phyloP scores from a whole-genome alignment of 2,329 filamentous ascomycete genomes.

The Mollisiaceae sp. region DNA sequence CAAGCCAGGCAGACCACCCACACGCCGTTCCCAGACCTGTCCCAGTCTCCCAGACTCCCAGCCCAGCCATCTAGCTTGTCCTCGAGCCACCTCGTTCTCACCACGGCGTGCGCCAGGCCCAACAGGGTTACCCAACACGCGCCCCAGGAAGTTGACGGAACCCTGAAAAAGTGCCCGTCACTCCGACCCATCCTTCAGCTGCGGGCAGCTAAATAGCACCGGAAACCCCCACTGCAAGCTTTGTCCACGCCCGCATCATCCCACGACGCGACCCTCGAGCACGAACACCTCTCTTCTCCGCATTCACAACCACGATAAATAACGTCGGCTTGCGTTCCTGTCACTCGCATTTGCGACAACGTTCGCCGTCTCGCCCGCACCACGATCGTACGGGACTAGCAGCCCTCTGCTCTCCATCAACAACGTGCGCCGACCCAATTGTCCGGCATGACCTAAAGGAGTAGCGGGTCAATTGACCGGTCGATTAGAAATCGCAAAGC shows the following conservation, averaged over 20 bases:
- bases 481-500: constrained; percentile 25
- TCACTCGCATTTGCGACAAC: constrained; percentile 9
- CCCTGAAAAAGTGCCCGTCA: constrained; percentile 2
- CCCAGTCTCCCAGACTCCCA: too few species aligned
- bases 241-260: constrained; percentile 9
- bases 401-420: constrained; percentile 1
- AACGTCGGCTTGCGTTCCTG: constrained; percentile 9
- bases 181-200: background rate
- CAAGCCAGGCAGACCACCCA: background rate
- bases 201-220: background rate
- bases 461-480: constrained; percentile 31
- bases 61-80: constrained; percentile 1
- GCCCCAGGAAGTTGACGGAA: background rate
- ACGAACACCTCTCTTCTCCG: constrained; percentile 17
- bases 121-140: background rate
- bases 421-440: constrained; percentile 12
- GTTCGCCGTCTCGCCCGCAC: background rate
- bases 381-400: background rate
- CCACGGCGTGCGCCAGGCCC: background rate
- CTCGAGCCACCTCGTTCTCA: background rate
- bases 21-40: background rate
- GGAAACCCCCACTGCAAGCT: constrained; percentile 8
- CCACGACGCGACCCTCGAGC: constrained; percentile 9
- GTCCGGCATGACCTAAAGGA: constrained; percentile 33
- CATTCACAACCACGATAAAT: constrained; percentile 10